phyloP scores from a whole-genome alignment of 768 basidiomycete genomes.

The Kwoniella sp. region DNA sequence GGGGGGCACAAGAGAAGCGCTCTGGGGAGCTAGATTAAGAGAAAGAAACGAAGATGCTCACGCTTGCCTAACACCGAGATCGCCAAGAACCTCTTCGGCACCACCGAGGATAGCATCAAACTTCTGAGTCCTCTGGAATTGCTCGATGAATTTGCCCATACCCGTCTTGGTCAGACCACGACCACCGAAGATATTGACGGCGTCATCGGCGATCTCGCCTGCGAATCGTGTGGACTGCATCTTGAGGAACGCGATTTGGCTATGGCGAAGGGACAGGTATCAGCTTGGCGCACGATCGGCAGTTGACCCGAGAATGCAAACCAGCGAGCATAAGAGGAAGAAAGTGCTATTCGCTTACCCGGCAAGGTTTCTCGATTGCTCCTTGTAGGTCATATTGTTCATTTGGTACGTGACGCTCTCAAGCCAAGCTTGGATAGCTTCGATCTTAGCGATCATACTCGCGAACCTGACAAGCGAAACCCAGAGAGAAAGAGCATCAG shows the following conservation, averaged over 20 bases:
- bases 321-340: too few species aligned
- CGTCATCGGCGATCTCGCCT: slow-evolving; percentile 78
- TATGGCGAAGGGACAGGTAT: neutral
- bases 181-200: slow-evolving; percentile 78
- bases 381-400: slow-evolving; percentile 78
- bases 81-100: slow-evolving; percentile 51
- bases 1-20: too few species aligned
- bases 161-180: slow-evolving; percentile 79
- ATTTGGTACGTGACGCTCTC: slow-evolving; percentile 86
- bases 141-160: slow-evolving; percentile 54
- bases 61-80: slow-evolving; percentile 55
- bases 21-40: too few species aligned
- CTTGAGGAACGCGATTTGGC: slow-evolving; percentile 76
- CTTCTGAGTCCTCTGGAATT: slow-evolving; percentile 54
- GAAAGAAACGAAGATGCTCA: slow-evolving; percentile 20
- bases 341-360: slow-evolving; percentile 58
- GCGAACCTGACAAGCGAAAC: slow-evolving; percentile 64
- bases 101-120: slow-evolving; percentile 55
- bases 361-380: slow-evolving; percentile 72
- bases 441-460: slow-evolving; percentile 80
- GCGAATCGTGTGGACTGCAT: slow-evolving; percentile 73
- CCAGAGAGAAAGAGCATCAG: neutral
- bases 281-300: too few species aligned
- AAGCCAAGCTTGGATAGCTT: slow-evolving; percentile 80
- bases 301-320: too few species aligned